phyloP scores from a whole-genome alignment of 495 filamentous ascomycete species.

The Penicillium cosmopolitanum region DNA sequence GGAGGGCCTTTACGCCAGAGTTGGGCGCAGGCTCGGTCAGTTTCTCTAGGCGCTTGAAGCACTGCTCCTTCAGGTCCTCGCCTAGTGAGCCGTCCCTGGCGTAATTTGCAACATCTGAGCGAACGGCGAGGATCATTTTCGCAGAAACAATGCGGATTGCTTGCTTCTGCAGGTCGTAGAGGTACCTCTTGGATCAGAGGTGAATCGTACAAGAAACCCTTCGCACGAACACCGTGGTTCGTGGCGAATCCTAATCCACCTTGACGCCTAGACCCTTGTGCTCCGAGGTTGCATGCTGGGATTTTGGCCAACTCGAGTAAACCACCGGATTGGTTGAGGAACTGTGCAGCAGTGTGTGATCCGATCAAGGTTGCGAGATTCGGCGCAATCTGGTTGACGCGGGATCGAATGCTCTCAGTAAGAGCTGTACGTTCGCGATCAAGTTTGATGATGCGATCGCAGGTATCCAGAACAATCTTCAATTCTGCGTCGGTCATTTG shows the following conservation, averaged over 20 bases:
- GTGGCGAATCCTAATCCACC: slow-evolving; percentile 86
- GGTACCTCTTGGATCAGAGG: slow-evolving; percentile 83
- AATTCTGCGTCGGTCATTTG: slow-evolving; percentile 77
- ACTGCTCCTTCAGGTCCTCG: slow-evolving; percentile 79
- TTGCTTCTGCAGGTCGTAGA: slow-evolving; percentile 84
- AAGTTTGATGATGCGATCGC: slow-evolving; percentile 83
- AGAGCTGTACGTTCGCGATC: slow-evolving; percentile 86
- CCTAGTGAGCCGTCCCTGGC: slow-evolving; percentile 81
- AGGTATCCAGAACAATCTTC: slow-evolving; percentile 73
- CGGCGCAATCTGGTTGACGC: slow-evolving; percentile 94
- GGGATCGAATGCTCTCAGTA: slow-evolving; percentile 94
- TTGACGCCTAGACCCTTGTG: slow-evolving; percentile 86
- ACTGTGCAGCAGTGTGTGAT: slow-evolving; percentile 92
- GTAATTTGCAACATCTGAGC: slow-evolving; percentile 85
- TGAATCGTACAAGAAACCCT: slow-evolving; percentile 93
- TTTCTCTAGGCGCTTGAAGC: slow-evolving; percentile 88
- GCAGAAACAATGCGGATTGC: slow-evolving; percentile 94
- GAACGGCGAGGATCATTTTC: slow-evolving; percentile 89
- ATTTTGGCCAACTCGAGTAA: slow-evolving; percentile 87
- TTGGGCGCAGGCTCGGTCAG: slow-evolving; percentile 92
- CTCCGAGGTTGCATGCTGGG: slow-evolving; percentile 88
- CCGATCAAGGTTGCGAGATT: slow-evolving; percentile 94
- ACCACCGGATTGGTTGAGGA: slow-evolving; percentile 91
- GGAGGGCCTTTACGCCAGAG: slow-evolving; percentile 83
- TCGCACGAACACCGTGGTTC: slow-evolving; percentile 87